A percentile compares a stretch with the other conserved stretches of the same genome.
These are phyloP conservation scores for Acanthamoeba triangularis DNA, from an alignment of 208 protist genomes.

Conservation along the genomic window DNA sequence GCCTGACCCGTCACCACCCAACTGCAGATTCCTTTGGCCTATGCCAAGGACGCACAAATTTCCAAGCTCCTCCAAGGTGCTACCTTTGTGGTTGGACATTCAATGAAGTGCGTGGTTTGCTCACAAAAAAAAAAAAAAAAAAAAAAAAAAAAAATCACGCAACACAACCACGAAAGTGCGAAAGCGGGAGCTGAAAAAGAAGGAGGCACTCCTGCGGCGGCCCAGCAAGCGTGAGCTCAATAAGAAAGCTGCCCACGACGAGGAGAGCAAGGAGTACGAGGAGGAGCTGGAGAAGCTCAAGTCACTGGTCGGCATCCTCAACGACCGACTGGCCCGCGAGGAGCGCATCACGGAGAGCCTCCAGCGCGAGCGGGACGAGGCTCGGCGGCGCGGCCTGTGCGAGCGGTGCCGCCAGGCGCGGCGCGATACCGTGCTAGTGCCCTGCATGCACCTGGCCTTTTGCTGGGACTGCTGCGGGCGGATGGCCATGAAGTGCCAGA, in stretches of 20 bases:
- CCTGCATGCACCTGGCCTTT: conserved; percentile 41
- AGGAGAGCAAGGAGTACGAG: neutral
- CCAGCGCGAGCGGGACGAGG: conserved; percentile 12
- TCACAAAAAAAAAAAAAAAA: too few species aligned
- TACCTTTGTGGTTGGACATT: too few species aligned
- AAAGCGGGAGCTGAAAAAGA: neutral
- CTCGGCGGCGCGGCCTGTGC: neutral
- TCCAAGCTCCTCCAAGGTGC: conserved; percentile 29
- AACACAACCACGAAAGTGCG: too few species aligned
- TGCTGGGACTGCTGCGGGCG: conserved; percentile 44
- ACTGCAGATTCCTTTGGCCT: conserved; percentile 21
- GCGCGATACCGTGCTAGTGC: conserved; percentile 18
- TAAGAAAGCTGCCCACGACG: neutral
- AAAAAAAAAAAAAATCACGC: too few species aligned
- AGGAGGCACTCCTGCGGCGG: neutral
- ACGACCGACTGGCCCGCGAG: conserved; percentile 15
- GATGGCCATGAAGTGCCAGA: conserved; percentile 29
- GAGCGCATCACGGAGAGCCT: conserved; percentile 5
- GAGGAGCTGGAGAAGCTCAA: conserved; percentile 33
- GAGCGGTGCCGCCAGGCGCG: conserved; percentile 37
- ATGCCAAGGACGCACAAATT: neutral
- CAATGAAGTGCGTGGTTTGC: neutral
- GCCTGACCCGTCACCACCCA: neutral
- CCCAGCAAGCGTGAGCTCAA: conserved; percentile 14
- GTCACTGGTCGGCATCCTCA: neutral